These are phyloP conservation scores for Podila epicladia DNA, from an alignment of 192 early-diverging fungal genomes.

Conservation along the genomic window DNA sequence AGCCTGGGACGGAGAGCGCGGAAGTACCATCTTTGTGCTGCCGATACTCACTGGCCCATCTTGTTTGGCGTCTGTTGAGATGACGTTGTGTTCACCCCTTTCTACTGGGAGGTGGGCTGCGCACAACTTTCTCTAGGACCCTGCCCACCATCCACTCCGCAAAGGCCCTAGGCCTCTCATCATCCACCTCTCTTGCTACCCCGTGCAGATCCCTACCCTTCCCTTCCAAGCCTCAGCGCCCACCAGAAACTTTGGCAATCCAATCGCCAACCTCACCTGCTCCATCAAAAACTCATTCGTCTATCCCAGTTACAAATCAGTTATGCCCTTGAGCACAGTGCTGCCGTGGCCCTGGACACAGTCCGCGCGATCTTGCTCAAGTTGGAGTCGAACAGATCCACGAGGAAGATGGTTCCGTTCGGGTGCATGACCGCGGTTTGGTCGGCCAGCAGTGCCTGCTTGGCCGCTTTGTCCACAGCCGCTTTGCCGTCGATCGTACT, in stretches of 20 bases:
- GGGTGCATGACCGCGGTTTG: neutral
- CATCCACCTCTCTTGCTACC: neutral
- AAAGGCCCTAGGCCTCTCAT: neutral
- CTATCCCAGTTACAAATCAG: neutral
- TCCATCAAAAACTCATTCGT: constrained; percentile 6
- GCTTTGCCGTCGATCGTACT: neutral
- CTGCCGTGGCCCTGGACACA: constrained; percentile 1
- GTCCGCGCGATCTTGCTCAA: neutral
- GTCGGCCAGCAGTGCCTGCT: neutral
- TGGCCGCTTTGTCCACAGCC: neutral
- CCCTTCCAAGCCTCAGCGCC: neutral
- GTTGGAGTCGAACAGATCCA: constrained; percentile 6
- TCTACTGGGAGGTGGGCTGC: neutral
- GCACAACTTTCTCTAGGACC: neutral
- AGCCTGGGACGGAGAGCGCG: too few species aligned
- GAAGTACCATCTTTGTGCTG: too few species aligned
- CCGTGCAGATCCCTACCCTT: neutral
- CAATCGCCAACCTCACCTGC: neutral
- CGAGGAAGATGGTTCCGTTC: neutral
- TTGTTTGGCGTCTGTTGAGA: too few species aligned
- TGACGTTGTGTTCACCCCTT: too few species aligned
- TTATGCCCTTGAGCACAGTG: neutral
- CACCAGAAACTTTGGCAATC: too few species aligned
- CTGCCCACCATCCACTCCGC: constrained; percentile 5
- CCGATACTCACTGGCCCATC: too few species aligned